Evolutionary conservation across 2,329 filamentous ascomycete species (phyloP).

Genomic region (Monosporascus sp.): DNA sequence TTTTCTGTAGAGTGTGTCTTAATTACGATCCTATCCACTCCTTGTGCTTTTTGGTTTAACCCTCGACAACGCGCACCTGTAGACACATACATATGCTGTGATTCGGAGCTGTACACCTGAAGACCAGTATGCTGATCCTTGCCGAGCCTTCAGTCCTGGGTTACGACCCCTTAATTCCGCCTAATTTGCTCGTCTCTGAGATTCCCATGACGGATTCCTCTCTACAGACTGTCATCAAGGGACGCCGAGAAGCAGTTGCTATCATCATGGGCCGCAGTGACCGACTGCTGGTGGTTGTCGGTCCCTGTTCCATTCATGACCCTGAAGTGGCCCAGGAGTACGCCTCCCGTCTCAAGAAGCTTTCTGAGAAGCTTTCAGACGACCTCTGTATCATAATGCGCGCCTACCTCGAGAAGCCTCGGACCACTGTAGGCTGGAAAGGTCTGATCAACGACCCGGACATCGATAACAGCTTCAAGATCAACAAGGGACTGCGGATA

Average conservation of each 20-base stretch:
- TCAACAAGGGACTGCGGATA: slow-evolving; percentile 94
- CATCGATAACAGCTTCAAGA: slow-evolving; percentile 94
- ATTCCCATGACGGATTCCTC: slow-evolving; percentile 65
- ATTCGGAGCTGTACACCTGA: background rate
- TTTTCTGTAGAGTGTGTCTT: background rate
- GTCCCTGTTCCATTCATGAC: slow-evolving; percentile 97
- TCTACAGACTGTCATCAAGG: slow-evolving; percentile 65
- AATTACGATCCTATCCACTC: background rate
- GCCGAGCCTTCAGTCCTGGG: slow-evolving; percentile 63
- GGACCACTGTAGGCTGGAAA: slow-evolving; percentile 98
- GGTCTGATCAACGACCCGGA: slow-evolving; percentile 98
- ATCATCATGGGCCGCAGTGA: slow-evolving; percentile 78
- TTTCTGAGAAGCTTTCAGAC: slow-evolving; percentile 73
- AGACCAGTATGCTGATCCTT: slow-evolving; percentile 24
- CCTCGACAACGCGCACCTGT: too few species aligned
- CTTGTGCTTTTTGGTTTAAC: background rate
- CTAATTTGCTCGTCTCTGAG: slow-evolving; percentile 80
- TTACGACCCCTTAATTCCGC: slow-evolving; percentile 89
- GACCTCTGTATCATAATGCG: slow-evolving; percentile 96
- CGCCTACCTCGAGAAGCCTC: slow-evolving; percentile 97
- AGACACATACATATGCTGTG: background rate
- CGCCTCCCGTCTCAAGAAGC: slow-evolving; percentile 68
- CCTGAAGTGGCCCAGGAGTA: slow-evolving; percentile 85
- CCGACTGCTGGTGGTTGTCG: slow-evolving; percentile 88
- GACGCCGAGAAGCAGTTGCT: slow-evolving; percentile 62